A percentile compares a stretch with the other conserved stretches of the same genome.
These are phyloP conservation scores for Cryomyces minteri DNA, from an alignment of 495 filamentous ascomycete genomes.

Conservation along the genomic window DNA sequence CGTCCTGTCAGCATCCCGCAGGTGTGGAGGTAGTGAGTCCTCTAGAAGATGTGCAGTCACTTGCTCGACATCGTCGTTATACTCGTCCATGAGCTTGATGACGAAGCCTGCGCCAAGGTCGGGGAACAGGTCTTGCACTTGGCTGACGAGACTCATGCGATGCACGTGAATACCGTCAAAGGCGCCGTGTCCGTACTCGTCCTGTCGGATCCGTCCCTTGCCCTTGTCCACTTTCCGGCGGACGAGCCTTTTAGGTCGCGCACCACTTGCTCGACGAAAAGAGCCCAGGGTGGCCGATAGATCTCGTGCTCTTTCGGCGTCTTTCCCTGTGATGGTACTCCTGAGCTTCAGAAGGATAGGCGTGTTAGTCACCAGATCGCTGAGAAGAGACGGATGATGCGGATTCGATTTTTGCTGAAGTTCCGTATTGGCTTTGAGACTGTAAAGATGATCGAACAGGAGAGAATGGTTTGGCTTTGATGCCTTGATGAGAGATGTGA, in stretches of 20 bases:
- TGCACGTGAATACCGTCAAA: slow-evolving; percentile 51
- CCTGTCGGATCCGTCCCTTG: slow-evolving; percentile 29
- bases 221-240: slow-evolving; percentile 43
- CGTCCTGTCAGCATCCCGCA: slow-evolving; percentile 33
- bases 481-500: slow-evolving; percentile 46
- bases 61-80: slow-evolving; percentile 57
- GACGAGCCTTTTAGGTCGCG: slow-evolving; percentile 30
- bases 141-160: slow-evolving; percentile 62
- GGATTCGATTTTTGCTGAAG: slow-evolving; percentile 3
- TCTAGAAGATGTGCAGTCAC: slow-evolving; percentile 75
- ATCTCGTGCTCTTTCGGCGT: slow-evolving; percentile 33
- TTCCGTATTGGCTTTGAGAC: slow-evolving; percentile 49
- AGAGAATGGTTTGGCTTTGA: slow-evolving; percentile 47
- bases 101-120: slow-evolving; percentile 74
- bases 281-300: slow-evolving; percentile 33
- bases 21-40: slow-evolving; percentile 47
- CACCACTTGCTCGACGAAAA: slow-evolving; percentile 28
- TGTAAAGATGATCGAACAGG: slow-evolving; percentile 67
- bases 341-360: slow-evolving; percentile 24
- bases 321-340: slow-evolving; percentile 13
- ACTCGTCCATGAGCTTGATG: slow-evolving; percentile 58
- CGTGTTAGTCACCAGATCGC: slow-evolving; percentile 44
- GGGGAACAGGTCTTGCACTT: slow-evolving; percentile 87
- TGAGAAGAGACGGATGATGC: slow-evolving; percentile 35
- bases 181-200: slow-evolving; percentile 24